Conservation (phyloP, 2,329 filamentous ascomycete species). For the Colletotrichum gigasporum region DNA sequence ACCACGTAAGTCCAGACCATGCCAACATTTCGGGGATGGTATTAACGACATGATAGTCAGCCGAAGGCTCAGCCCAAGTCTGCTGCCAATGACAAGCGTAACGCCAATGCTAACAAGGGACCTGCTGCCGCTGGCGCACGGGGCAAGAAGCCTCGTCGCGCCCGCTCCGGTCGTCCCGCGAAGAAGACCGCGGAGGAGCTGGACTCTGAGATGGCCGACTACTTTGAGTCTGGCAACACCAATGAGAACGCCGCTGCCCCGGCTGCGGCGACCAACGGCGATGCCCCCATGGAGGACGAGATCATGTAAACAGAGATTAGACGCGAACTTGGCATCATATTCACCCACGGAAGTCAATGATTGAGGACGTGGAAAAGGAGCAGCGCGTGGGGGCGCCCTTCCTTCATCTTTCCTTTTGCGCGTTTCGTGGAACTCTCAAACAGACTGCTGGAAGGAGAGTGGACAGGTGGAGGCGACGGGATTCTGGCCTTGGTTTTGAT, state of each 20-base stretch:
- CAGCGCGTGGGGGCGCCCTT: background rate
- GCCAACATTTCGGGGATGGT: no score
- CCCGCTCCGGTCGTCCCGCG: constrained; percentile 70
- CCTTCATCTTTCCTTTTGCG: constrained; percentile 21
- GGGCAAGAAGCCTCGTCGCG: constrained; percentile 62
- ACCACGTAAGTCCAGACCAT: constrained; percentile 67
- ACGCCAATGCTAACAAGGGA: constrained; percentile 52
- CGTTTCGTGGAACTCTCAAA: constrained; percentile 13
- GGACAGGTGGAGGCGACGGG: constrained; percentile 14
- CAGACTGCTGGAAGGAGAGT: constrained; percentile 26
- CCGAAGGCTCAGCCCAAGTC: constrained; percentile 83
- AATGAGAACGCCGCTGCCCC: constrained; percentile 56
- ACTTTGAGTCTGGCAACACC: constrained; percentile 70
- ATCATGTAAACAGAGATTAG: constrained; percentile 55
- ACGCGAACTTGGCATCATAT: background rate
- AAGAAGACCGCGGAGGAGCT: constrained; percentile 96
- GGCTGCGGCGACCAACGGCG: constrained; percentile 56
- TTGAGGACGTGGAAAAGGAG: background rate
- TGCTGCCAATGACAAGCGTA: constrained; percentile 77
- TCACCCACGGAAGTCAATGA: background rate
- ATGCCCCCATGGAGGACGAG: constrained; percentile 74
- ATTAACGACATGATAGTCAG: constrained; percentile 52
- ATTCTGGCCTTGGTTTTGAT: constrained; percentile 26
- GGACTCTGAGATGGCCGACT: constrained; percentile 97
- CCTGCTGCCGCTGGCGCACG: constrained; percentile 53